phyloP scores from a whole-genome alignment of 176 grass and related monocot genomes.

The Pontederia paniculata region DNA sequence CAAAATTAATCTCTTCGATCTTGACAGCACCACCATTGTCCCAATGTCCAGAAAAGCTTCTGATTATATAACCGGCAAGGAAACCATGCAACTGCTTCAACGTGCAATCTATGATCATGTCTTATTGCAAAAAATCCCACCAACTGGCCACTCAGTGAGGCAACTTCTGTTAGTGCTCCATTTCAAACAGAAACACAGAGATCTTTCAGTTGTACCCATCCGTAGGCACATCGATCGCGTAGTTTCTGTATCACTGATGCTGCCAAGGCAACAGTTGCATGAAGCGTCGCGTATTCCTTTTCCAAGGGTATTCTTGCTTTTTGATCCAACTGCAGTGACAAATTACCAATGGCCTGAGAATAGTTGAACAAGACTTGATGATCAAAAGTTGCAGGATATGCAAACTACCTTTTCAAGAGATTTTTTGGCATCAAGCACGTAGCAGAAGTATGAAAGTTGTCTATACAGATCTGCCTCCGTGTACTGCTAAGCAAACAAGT shows the following conservation, averaged over 20 bases:
- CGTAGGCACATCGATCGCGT: slow-evolving; percentile 67
- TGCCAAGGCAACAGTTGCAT: slow-evolving; percentile 41
- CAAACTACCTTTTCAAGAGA: slow-evolving; percentile 68
- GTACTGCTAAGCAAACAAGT: slow-evolving; percentile 35
- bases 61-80: too few species aligned
- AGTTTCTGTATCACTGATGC: slow-evolving; percentile 58
- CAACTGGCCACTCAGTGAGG: too few species aligned
- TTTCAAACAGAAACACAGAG: slow-evolving; percentile 55
- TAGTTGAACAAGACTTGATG: neutral
- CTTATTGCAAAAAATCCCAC: too few species aligned
- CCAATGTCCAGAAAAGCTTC: too few species aligned
- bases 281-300: slow-evolving; percentile 43
- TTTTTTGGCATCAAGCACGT: slow-evolving; percentile 57
- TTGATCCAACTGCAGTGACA: slow-evolving; percentile 62
- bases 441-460: slow-evolving; percentile 82
- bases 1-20: too few species aligned
- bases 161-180: neutral
- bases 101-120: too few species aligned
- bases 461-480: slow-evolving; percentile 79
- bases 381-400: neutral
- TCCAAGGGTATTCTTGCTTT: slow-evolving; percentile 43
- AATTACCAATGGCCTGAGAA: neutral
- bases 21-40: too few species aligned
- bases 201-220: slow-evolving; percentile 68
- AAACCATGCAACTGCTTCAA: too few species aligned